Conservation (phyloP, 352 stramenopile species). For the Globisporangium parvum region DNA sequence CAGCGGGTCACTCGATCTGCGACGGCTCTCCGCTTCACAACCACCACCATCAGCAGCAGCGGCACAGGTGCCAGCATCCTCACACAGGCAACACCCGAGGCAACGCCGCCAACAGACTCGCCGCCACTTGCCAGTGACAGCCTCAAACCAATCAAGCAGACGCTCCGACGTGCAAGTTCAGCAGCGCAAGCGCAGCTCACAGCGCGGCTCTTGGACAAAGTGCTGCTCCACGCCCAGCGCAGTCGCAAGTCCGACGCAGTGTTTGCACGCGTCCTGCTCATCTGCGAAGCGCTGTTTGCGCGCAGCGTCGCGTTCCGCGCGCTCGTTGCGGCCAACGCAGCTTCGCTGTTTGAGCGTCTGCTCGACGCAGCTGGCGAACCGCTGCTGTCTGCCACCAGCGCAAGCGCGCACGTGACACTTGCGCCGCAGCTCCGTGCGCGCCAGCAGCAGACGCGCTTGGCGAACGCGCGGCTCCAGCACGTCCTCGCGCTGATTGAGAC, state of each 20-base stretch:
- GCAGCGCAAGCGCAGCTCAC: slow-evolving; percentile 25
- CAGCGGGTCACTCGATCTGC: neutral
- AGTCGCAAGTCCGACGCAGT: slow-evolving; percentile 10
- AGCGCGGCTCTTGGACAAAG: slow-evolving; percentile 11
- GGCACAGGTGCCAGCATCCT: too few species aligned
- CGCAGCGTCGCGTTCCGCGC: slow-evolving; percentile 45
- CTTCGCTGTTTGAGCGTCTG: slow-evolving; percentile 41
- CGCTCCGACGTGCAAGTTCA: slow-evolving; percentile 20
- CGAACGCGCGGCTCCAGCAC: slow-evolving; percentile 5
- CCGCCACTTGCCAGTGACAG: neutral
- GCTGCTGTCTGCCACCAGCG: too few species aligned
- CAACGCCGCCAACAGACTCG: neutral
- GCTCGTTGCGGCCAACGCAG: slow-evolving; percentile 31
- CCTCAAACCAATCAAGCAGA: slow-evolving; percentile 28
- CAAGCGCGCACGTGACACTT: neutral
- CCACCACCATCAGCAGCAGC: neutral
- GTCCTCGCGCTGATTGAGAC: slow-evolving; percentile 51
- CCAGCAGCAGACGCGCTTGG: neutral
- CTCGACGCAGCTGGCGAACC: slow-evolving; percentile 35
- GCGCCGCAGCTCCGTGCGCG: slow-evolving; percentile 11
- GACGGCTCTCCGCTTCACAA: too few species aligned
- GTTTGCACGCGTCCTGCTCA: slow-evolving; percentile 18
- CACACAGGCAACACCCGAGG: neutral
- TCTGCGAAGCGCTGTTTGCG: slow-evolving; percentile 55
- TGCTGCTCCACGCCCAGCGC: slow-evolving; percentile 21